phyloP scores from a whole-genome alignment of 2,329 filamentous ascomycete genomes.

The Fusarium temperatum region DNA sequence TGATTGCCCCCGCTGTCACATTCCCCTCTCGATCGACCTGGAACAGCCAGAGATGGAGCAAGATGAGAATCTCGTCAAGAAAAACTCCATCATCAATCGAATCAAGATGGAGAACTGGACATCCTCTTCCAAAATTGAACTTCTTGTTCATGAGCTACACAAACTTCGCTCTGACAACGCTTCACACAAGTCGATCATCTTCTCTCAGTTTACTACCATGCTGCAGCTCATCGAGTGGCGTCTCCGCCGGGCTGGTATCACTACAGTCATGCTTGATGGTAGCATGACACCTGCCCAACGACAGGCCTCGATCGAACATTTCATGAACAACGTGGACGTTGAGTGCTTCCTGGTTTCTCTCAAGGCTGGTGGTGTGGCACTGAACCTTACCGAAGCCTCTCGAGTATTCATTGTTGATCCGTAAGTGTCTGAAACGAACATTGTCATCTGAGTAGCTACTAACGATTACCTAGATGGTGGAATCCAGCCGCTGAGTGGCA shows the following conservation, averaged over 20 bases:
- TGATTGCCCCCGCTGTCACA: conserved; percentile 92
- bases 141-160: conserved; percentile 93
- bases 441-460: conserved; percentile 18
- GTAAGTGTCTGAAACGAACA: conserved; percentile 61
- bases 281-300: conserved; percentile 96
- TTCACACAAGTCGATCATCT: conserved; percentile 96
- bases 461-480: conserved; percentile 79
- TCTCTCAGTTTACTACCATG: conserved; percentile 98
- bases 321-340: conserved; percentile 93
- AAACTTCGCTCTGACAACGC: conserved; percentile 90
- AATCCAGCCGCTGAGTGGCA: conserved; percentile 99
- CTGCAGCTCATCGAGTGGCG: conserved; percentile 97
- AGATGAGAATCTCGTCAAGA: conserved; percentile 86
- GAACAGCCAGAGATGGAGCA: conserved; percentile 96
- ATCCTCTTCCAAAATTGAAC: conserved; percentile 96
- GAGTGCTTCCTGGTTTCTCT: conserved; percentile 96
- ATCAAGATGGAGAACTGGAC: conserved; percentile 99
- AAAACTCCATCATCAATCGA: conserved; percentile 96
- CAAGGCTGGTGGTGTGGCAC: conserved; percentile 93
- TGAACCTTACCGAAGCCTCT: conserved; percentile 95
- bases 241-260: conserved; percentile 94
- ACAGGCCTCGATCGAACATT: conserved; percentile 92
- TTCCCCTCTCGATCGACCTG: conserved; percentile 86
- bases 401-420: conserved; percentile 96
- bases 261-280: conserved; percentile 97